Percentiles rank a stretch among this genome's conserved stretches.
These are phyloP conservation scores for Eucalyptus pauciflora DNA, from an alignment of 345 rosid genomes.

Conservation along the genomic window DNA sequence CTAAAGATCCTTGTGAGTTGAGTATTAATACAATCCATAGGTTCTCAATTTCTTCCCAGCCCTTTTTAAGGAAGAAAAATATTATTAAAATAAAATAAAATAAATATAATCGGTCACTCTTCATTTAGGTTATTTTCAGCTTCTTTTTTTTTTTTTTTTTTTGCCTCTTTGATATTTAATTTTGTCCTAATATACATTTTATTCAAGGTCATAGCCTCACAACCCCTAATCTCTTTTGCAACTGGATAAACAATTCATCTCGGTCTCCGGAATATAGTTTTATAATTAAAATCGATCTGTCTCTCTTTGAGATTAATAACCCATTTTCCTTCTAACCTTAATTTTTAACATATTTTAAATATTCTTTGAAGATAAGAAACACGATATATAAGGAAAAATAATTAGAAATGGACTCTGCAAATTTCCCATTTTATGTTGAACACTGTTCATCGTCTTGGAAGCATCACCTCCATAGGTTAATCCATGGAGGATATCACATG, in stretches of 20 bases:
- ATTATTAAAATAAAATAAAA: not conserved
- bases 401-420: not conserved
- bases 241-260: not conserved
- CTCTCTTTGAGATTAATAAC: not conserved
- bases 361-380: not conserved
- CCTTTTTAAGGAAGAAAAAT: not conserved
- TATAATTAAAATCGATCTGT: not conserved
- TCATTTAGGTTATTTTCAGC: not conserved
- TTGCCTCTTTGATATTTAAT: not conserved
- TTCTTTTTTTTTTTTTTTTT: no score
- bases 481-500: not conserved
- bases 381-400: not conserved
- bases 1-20: no score
- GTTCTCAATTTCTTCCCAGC: not conserved
- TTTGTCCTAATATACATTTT: not conserved
- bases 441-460: not conserved
- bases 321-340: not conserved
- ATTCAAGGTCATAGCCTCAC: not conserved
- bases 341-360: not conserved
- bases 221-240: not conserved
- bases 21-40: no score
- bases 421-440: not conserved
- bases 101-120: not conserved
- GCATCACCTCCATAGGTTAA: not conserved
- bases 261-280: not conserved